phyloP scores from a whole-genome alignment of 495 filamentous ascomycete species.

The Neurospora hispaniola region DNA sequence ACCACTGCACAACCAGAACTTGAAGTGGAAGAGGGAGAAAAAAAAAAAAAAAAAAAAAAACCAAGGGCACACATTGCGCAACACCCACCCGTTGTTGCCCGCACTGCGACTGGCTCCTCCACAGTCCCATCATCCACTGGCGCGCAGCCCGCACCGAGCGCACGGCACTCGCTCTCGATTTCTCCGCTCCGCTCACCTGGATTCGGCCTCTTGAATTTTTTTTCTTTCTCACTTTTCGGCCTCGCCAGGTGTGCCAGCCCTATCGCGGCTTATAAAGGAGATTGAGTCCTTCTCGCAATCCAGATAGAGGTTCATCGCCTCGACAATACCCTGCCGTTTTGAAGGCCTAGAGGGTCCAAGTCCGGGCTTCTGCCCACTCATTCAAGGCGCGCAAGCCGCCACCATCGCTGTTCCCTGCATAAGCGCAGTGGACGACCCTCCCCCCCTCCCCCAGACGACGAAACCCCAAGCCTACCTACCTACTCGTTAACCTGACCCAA shows the following conservation, averaged over 20 bases:
- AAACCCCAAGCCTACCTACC: neutral
- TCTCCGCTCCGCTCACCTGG: neutral
- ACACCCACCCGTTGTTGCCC: neutral
- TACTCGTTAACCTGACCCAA: neutral
- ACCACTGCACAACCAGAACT: neutral
- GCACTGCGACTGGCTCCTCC: neutral
- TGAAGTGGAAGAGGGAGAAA: neutral
- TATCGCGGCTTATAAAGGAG: neutral
- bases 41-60: neutral
- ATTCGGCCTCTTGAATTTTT: neutral
- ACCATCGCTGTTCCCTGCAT: conserved; percentile 24
- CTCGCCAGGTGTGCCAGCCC: neutral
- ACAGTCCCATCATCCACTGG: neutral
- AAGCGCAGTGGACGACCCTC: conserved; percentile 20
- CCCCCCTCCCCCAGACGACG: conserved; percentile 3
- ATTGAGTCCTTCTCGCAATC: neutral
- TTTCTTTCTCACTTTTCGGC: neutral
- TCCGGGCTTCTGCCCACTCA: conserved; percentile 21
- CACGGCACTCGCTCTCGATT: neutral
- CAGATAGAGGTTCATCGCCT: neutral
- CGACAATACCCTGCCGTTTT: conserved; percentile 18
- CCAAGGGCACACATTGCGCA: neutral
- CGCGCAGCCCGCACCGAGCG: neutral
- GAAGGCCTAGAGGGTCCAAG: conserved; percentile 10
- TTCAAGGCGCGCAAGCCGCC: conserved; percentile 23